Evolutionary conservation across 305 asterid species (phyloP).

Genomic region (Fraxinus xanthoxyloides): DNA sequence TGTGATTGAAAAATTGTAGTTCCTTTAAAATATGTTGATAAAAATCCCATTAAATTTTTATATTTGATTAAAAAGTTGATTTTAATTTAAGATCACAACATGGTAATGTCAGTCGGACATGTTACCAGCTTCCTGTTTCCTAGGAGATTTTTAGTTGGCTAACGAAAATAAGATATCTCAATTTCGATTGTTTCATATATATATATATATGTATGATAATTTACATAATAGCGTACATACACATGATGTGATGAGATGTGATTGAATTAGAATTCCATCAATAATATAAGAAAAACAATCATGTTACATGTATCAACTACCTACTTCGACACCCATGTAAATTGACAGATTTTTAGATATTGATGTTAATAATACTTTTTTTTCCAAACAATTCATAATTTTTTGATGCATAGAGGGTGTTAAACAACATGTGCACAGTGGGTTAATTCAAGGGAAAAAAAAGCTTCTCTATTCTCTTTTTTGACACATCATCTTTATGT

Average conservation of each 20-base stretch:
- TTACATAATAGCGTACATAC: too few relatives aligned
- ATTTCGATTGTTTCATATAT: too few relatives aligned
- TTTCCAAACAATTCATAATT: not conserved
- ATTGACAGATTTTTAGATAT: too few relatives aligned
- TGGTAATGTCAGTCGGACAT: not conserved
- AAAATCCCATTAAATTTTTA: not conserved
- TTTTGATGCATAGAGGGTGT: not conserved
- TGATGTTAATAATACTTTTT: not conserved
- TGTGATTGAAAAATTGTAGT: too few relatives aligned
- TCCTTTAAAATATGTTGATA: not conserved
- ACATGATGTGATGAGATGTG: not conserved
- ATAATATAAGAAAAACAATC: not conserved
- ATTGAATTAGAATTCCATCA: not conserved
- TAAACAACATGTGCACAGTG: not conserved
- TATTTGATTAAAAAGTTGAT: too few relatives aligned
- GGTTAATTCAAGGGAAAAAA: not conserved
- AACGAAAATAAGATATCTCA: too few relatives aligned
- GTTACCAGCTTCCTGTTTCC: too few relatives aligned
- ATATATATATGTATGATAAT: too few relatives aligned
- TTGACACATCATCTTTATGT: too few relatives aligned
- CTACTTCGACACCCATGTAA: too few relatives aligned
- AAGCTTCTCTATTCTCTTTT: not conserved
- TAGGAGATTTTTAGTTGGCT: too few relatives aligned
- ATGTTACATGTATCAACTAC: not conserved
- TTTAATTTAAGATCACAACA: not conserved